Evolutionary conservation across 805 yeast species (phyloP).

Genomic region (Candida glaebosa): DNA sequence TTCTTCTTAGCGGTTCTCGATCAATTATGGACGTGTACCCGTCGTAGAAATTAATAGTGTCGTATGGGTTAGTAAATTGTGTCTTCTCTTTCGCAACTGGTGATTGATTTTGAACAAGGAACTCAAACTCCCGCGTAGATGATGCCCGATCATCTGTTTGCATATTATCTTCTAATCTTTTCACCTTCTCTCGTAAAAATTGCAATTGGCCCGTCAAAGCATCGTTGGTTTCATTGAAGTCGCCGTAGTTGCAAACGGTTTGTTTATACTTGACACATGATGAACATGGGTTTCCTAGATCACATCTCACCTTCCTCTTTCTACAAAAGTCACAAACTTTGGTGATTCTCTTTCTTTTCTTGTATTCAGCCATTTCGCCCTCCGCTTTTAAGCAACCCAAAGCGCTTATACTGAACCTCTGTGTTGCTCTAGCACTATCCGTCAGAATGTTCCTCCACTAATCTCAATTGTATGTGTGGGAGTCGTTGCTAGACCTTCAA

Average conservation of each 20-base stretch:
- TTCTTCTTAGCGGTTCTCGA: constrained; percentile 22
- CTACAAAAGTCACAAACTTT: constrained; percentile 36
- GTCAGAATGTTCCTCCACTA: background rate
- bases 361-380: background rate
- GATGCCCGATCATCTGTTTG: background rate
- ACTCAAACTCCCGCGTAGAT: background rate
- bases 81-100: background rate
- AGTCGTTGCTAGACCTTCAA: background rate
- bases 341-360: constrained; percentile 26
- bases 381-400: background rate
- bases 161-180: constrained; percentile 11
- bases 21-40: constrained; percentile 22
- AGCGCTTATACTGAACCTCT: background rate
- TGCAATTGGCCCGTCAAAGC: constrained; percentile 7
- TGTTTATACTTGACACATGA: constrained; percentile 29
- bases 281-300: constrained; percentile 33
- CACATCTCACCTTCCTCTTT: constrained; percentile 36
- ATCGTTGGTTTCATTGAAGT: constrained; percentile 1
- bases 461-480: background rate
- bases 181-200: constrained; percentile 10
- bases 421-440: background rate
- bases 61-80: constrained; percentile 6
- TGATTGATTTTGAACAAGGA: background rate
- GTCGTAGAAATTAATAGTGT: constrained; percentile 16
- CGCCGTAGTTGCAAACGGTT: constrained; percentile 21